Evolutionary conservation across 2,329 filamentous ascomycete genomes (phyloP).

Genomic region (Trichoderma simmonsii): DNA sequence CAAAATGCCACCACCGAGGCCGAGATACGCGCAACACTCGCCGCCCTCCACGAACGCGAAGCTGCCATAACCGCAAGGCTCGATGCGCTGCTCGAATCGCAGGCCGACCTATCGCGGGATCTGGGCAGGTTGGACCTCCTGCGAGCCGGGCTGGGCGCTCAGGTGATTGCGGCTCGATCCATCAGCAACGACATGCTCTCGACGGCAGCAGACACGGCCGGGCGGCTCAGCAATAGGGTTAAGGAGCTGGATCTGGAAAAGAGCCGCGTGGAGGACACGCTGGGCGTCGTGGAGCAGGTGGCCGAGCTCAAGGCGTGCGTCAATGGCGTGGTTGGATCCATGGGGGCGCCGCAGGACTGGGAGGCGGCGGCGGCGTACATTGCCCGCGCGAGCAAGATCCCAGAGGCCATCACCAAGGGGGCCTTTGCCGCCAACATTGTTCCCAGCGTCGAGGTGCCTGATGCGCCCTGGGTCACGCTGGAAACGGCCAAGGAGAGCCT

Average conservation of each 20-base stretch:
- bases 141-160: conserved; percentile 81
- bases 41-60: conserved; percentile 73
- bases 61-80: conserved; percentile 69
- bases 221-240: conserved; percentile 80
- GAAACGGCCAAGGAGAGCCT: conserved; percentile 84
- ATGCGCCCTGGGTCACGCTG: conserved; percentile 82
- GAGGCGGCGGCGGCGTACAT: conserved; percentile 92
- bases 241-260: conserved; percentile 88
- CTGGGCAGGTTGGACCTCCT: conserved; percentile 84
- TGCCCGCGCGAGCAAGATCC: conserved; percentile 76
- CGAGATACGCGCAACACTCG: conserved; percentile 76
- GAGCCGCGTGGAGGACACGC: conserved; percentile 81
- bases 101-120: conserved; percentile 83
- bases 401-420: conserved; percentile 74
- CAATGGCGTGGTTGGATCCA: conserved; percentile 87
- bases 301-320: conserved; percentile 96
- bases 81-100: conserved; percentile 72
- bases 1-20: conserved; percentile 70
- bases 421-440: conserved; percentile 90
- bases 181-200: conserved; percentile 91
- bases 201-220: conserved; percentile 78
- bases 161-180: conserved; percentile 76
- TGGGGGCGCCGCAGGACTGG: conserved; percentile 98
- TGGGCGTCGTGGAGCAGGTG: conserved; percentile 92
- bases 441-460: conserved; percentile 91